Base-by-base conservation (phyloP, 331 rosid species). In the Stylosanthes scabra region DNA sequence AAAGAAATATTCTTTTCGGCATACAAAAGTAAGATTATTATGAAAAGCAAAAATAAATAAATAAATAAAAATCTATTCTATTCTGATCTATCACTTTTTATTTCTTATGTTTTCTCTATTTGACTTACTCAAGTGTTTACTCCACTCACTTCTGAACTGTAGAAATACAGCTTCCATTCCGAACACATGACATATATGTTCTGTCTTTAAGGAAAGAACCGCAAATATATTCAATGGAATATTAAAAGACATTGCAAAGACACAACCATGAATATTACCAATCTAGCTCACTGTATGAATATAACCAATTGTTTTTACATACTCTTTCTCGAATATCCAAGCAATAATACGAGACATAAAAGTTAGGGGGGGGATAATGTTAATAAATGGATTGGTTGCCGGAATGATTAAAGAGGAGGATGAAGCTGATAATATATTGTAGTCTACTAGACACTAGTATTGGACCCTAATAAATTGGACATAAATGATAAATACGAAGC, bases 401-500 rank as follows among this genome's bases (percentile, higher is more conserved):
- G 61, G 11, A 49, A 59, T 61, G 58, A 69, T 70, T 20, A 69
- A 41, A 46, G 79, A 66, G 25, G 31, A 51, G 15, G 57, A 28
- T n/a, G 20, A 64, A 66, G 29, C 44, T 65, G 68, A 55, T 61
- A 80, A 69, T 72, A 68, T 44, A 75, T 25, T 76, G 66, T 72
- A 78, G 11, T 58, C 39, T 34, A 34, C 39, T 34, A 34, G 39
- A 34, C 39, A 34, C 39, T 34, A 34, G 39, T 34, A 55, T 72
- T 78, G 74, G 76, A 59, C 76, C 74, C 75, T 71, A 29, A 51
- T 75, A 65, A 79, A 54, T 70, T 78, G 80, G 78, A 72, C 72
- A 79, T 59, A 71, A 68, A 63, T 20, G 25, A 20, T 20, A 20
- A 20, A 20, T 82, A 59, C 70, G 70, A 61, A 59, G 74, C 61